Base-by-base conservation (phyloP, 768 basidiomycete genomes). In the Leccinum ochraceum region DNA sequence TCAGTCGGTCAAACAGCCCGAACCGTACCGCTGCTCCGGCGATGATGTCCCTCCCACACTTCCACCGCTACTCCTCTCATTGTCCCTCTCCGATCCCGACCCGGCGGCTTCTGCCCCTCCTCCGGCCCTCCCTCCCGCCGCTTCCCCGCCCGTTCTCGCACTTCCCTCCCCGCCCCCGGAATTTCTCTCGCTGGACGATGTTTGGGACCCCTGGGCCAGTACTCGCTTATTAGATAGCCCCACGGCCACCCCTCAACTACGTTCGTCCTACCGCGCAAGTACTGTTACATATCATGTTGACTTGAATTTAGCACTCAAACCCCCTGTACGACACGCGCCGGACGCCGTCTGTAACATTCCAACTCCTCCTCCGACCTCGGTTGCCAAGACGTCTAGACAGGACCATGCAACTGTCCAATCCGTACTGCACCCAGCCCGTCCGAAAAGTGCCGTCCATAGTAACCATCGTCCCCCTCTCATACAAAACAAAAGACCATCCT, bases 41-140 rank as follows among this genome's bases (percentile, higher is more conserved):
- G 62, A 70, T 32, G 63, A 70, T 32, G 63, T 62, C n/a, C 69
- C 66, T 13, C 74, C 66, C n/a, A 62, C 75, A 11, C 67, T 73
- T 7, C 71, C 81, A 17, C 81, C 81, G 2, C 65, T 83, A 62
- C 76, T 78, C 59, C 76, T 83, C 64, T 72, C 78, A 22, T 64
- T 73, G 13, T 64, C 77, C 66, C 32, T 74, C 65, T 70, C 61
- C 54, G 62, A 66, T 69, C 67, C 60, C 60, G 76, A 63, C 69
- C 63, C 60, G 44, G n/a, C 42, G 8, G n/a, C 39, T n/a, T 17
- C 54, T 51, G 10, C 63, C 3, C 54, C 26, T 2, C 39, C 53
- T 2, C 39, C 53, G 0, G 11, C 60, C 0, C 62, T 61, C 26
- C 69, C 66, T 0, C 36, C 58, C 54, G 62, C 65, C 44, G 67